Evolutionary conservation across 2,329 filamentous ascomycete genomes (phyloP), one percentile per base, ranked within the genome.

Genomic region (Fusarium sp.): DNA sequence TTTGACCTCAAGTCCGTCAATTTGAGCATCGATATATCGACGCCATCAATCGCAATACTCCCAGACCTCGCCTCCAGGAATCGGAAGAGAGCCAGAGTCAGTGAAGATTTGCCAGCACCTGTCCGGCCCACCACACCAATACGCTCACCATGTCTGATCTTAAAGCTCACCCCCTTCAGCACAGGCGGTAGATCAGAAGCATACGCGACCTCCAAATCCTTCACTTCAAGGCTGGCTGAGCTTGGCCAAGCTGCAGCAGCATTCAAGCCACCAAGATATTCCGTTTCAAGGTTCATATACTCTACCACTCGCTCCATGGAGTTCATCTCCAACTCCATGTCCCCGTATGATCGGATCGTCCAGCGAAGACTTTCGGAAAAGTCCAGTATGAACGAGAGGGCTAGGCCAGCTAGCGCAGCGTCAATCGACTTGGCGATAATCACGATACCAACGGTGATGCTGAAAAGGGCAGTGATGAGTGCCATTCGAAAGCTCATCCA

Each of bases 311-410:
- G 84, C 78, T 94, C 92, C 0, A 89, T 88, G 0, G 91, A 87
- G 72, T 93, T 94, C 90, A 94, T 93, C 72, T 92, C 88, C 5
- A 94, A 81, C 75, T 95, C 92, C 13, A 93, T 80, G 59, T 88
- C 89, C 0, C 90, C 86, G 74, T 92, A 93, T 54, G 88, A 82
- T 3, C 90, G 84, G 34, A 93, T 85, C 0, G 87, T 84, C 86
- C 87, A 91, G 55, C 89, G 85, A 59, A 93, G 86, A 14, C 85
- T 83, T 14, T 79, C 79, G 0, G 89, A 87, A 74, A 93, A 92
- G 55, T 92, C 87, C 18, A 94, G 81, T 0, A 90, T 87, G 76
- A 94, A 94, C 2, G 87, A 87, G 23, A 94, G 80, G 0, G 91
- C 90, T 71, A 94, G 93, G 0, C 92, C 92, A 4, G 91, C 92